These are phyloP conservation scores for Trichoderma simmonsii DNA, from an alignment of 2,329 filamentous ascomycete species.

Conservation along the genomic window DNA sequence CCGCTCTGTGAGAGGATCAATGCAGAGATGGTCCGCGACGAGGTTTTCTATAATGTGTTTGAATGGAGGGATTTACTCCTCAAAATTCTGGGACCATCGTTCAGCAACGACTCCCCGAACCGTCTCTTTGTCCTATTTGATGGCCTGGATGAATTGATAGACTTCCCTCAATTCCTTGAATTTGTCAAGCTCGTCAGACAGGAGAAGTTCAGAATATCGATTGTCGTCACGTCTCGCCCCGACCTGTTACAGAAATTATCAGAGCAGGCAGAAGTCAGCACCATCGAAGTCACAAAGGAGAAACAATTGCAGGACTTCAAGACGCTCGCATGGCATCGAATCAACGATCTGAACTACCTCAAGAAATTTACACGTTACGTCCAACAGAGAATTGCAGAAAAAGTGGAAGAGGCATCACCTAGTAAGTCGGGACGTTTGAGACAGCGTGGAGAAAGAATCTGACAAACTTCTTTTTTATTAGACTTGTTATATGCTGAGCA, in stretches of 20 bases:
- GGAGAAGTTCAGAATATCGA: constrained; percentile 25
- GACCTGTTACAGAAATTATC: constrained; percentile 16
- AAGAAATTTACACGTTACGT: constrained; percentile 30
- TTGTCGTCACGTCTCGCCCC: constrained; percentile 28
- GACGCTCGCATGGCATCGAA: constrained; percentile 26
- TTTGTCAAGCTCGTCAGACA: constrained; percentile 27
- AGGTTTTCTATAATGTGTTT: constrained; percentile 17
- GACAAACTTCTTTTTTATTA: constrained; percentile 3
- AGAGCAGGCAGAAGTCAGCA: constrained; percentile 2
- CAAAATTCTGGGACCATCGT: constrained; percentile 26
- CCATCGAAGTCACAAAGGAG: constrained; percentile 26
- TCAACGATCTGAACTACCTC: constrained; percentile 27
- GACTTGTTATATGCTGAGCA: constrained; percentile 38
- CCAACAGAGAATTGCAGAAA: constrained; percentile 30
- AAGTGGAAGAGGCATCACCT: constrained; percentile 30
- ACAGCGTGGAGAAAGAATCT: not conserved
- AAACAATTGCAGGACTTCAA: constrained; percentile 31
- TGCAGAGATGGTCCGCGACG: constrained; percentile 27
- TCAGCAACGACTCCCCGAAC: constrained; percentile 23
- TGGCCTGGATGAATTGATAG: constrained; percentile 31
- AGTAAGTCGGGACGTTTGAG: constrained; percentile 24
- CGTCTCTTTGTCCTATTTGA: constrained; percentile 32
- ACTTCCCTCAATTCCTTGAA: constrained; percentile 19
- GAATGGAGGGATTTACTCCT: constrained; percentile 23
- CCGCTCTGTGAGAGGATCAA: constrained; percentile 31